Percentiles rank a stretch among this genome's conserved stretches.
Evolutionary conservation across 352 stramenopile species (phyloP).

Genomic region (Phytophthora aleatoria): DNA sequence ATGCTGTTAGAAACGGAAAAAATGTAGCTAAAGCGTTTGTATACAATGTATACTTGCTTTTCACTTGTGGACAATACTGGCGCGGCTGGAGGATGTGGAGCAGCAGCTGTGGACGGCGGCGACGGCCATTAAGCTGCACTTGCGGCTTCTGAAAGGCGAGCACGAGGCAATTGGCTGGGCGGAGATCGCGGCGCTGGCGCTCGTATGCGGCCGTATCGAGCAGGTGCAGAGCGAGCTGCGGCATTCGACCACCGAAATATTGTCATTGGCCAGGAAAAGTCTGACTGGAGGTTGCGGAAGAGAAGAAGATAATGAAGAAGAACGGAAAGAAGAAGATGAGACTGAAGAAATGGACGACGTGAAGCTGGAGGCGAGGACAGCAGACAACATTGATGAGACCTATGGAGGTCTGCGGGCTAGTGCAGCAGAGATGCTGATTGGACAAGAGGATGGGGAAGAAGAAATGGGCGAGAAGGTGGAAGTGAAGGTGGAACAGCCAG

Average conservation of each 20-base stretch:
- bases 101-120: conserved; percentile 14
- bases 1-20: too few species aligned
- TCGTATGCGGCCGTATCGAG: conserved; percentile 16
- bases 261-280: conserved; percentile 13
- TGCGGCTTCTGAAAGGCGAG: neutral
- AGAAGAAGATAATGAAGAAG: conserved; percentile 5
- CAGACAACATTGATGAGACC: neutral
- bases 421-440: neutral
- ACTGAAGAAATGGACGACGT: neutral
- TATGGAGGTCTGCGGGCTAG: neutral
- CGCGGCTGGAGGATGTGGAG: conserved; percentile 22
- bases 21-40: too few species aligned
- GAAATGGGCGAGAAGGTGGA: neutral
- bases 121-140: conserved; percentile 18
- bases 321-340: neutral
- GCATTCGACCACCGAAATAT: conserved; percentile 13
- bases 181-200: conserved; percentile 7
- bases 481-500: neutral
- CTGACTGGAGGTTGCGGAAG: neutral
- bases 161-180: neutral
- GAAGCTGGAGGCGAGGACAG: neutral
- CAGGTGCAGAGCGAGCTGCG: conserved; percentile 16
- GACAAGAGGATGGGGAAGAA: too few species aligned
- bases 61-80: conserved; percentile 2
- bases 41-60: neutral